Base-by-base conservation (phyloP, 371 early-diverging fungal species). In the Syncephalastrum sp. region DNA sequence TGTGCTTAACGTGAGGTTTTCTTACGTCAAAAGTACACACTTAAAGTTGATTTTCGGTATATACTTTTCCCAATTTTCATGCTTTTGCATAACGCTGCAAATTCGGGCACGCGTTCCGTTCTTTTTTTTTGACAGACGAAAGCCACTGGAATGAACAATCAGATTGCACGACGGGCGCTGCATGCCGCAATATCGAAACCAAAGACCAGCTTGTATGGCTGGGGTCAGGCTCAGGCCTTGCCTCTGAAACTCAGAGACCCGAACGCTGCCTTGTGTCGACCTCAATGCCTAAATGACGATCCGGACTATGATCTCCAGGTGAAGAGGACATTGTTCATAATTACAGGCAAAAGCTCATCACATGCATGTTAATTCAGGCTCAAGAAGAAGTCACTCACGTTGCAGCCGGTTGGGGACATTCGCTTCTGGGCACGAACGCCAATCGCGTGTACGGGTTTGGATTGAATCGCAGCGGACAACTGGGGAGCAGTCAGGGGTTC, bases 401-500 rank as follows among this genome's bases (percentile, higher is more conserved):
- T 1, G 77, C 77, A 10, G 60, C 75, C 4, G 80, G 80, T 1
- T 80, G 77, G 77, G 73, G 71, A 1, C 77, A 80, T 60, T 75
- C 77, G 3, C 46, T 80, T 12, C 19, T 77, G 15, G 62, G 63
- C 3, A 64, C 61, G 0, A 42, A 62, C 0, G n/a, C 33, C 10
- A 51, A 64, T 16, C 46, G 54, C n/a, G 68, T 76, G 0, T 71
- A 69, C 60, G 64, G 64, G 6, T 74, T 68, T 56, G 80, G 80
- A 1, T 47, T 80, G 19, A 73, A 75, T 54, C 63, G 68, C 19
- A 70, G 74, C 54, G 69, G 73, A 5, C 77, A 76, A 45, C 27
- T 72, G 14, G 79, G 79, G 49, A 61, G 53, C 41, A 68, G 57
- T 42, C 17, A 44, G 25, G 21, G 42, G 25, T 61, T 58, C 33